These are phyloP conservation scores for Oryza brachyantha DNA, from an alignment of 176 grass and related monocot genomes.

Conservation along the genomic window DNA sequence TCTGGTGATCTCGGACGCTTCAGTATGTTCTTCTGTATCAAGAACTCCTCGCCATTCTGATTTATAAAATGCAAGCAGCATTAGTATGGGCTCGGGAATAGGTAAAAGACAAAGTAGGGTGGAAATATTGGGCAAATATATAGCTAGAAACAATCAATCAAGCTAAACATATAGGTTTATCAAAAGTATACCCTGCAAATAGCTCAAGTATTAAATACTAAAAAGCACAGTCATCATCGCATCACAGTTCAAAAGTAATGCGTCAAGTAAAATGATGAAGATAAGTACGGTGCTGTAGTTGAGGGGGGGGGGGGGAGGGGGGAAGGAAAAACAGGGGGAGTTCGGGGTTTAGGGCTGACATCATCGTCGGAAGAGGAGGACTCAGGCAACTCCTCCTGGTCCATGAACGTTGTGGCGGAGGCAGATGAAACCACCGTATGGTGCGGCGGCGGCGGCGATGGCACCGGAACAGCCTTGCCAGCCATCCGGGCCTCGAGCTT, in stretches of 20 bases:
- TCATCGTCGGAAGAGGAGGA: conserved; percentile 87
- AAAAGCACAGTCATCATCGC: conserved; percentile 15
- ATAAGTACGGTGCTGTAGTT: background rate
- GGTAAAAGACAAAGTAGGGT: background rate
- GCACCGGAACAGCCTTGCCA: conserved; percentile 72
- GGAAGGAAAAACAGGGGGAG: background rate
- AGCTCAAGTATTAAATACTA: background rate
- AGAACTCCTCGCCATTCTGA: conserved; percentile 73
- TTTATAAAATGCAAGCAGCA: conserved; percentile 31
- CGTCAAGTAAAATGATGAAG: conserved; percentile 8
- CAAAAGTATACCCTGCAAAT: background rate
- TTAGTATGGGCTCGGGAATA: background rate
- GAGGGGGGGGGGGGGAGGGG: background rate
- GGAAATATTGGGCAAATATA: background rate
- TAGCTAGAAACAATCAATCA: background rate
- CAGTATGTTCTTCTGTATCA: conserved; percentile 90
- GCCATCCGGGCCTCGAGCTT: conserved; percentile 99
- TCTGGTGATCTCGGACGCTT: conserved; percentile 73
- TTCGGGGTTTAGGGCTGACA: conserved; percentile 65
- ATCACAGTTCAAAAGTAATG: background rate
- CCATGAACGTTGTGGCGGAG: conserved; percentile 50
- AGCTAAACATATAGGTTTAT: background rate
- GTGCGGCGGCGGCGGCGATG: conserved; percentile 53
- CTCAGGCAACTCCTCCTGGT: conserved; percentile 77
- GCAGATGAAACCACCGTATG: conserved; percentile 25